These are phyloP conservation scores for Kwoniella newhampshirensis DNA, from an alignment of 768 basidiomycete species.

Conservation along the genomic window DNA sequence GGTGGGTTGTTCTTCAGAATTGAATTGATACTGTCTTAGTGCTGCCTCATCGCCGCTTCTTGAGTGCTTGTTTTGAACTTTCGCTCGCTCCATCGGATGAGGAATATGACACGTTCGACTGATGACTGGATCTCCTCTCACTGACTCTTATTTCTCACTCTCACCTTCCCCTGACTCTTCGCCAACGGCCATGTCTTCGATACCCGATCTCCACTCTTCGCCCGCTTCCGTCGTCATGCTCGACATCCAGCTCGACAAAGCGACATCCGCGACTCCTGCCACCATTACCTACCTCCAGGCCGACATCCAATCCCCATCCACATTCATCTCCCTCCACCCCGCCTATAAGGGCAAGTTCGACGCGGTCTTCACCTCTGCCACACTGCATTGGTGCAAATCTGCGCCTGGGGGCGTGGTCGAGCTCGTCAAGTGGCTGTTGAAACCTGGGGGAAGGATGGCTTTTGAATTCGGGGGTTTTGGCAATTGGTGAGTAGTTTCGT, in stretches of 20 bases:
- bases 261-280: slow-evolving; percentile 57
- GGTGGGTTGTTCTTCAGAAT: slow-evolving; percentile 59
- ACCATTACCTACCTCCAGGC: slow-evolving; percentile 26
- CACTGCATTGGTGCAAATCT: slow-evolving; percentile 80
- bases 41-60: too few species aligned
- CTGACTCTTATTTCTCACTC: too few species aligned
- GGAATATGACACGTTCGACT: too few species aligned
- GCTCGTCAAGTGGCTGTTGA: slow-evolving; percentile 64
- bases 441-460: slow-evolving; percentile 68
- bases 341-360: slow-evolving; percentile 59
- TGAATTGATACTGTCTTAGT: too few species aligned
- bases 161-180: too few species aligned
- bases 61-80: too few species aligned
- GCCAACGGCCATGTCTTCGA: too few species aligned
- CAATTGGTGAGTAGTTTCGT: slow-evolving; percentile 60
- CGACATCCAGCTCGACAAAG: slow-evolving; percentile 65
- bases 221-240: too few species aligned
- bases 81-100: too few species aligned
- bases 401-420: slow-evolving; percentile 67
- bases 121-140: too few species aligned
- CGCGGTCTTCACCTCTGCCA: slow-evolving; percentile 76
- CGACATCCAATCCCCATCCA: slow-evolving; percentile 55
- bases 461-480: slow-evolving; percentile 76
- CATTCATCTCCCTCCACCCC: slow-evolving; percentile 24
- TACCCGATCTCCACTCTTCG: too few species aligned